Base-by-base conservation (phyloP, 176 grass and related monocot genomes). In the Otatea glauca region DNA sequence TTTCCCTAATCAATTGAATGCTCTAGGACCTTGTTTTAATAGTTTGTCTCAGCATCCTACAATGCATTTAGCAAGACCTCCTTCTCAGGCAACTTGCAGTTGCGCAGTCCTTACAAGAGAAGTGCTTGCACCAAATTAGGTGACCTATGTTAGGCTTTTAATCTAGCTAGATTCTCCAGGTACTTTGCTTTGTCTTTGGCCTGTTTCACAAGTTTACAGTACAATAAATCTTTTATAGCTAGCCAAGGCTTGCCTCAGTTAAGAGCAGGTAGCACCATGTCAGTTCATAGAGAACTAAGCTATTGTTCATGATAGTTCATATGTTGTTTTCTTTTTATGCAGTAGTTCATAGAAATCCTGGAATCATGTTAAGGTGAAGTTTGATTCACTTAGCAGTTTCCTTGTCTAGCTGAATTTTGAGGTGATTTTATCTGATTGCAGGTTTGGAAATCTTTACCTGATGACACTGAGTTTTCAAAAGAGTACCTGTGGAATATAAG, bases 161-260 rank as follows among this genome's bases (percentile, higher is more conserved):
- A 83, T 81, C 32, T 43, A 92, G 86, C 32, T 50, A 92, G 86
- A 81, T 73, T 69, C 72, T 77, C 55, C 78, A 78, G 84, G 53
- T 51, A 80, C 59, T 63, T 82, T 76, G 78, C 75, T 84, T 86
- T 80, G 76, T 56, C 61, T 75, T 80, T 79, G 37, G 72, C 50
- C 54, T 64, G 53, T 84, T 87, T 44, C 54, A 75, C 76, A 88
- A 88, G 62, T 23, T 71, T 62, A 37, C 27, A 68, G 21, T 79
- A 60, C 4, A 56, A 58, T 83, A 84, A 76, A 37, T 77, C 50
- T 79, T 74, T 42, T 34, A 34, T 69, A 75, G 77, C 69, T 27
- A 74, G 78, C 63, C n/a, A n/a, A 25, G 29, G 75, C 60, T 70
- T 75, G 20, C 34, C 68, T 63, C 3, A 4, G 51, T 70, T 75